phyloP scores from a whole-genome alignment of 2,329 filamentous ascomycete genomes.

The Zopfia rhizophila region DNA sequence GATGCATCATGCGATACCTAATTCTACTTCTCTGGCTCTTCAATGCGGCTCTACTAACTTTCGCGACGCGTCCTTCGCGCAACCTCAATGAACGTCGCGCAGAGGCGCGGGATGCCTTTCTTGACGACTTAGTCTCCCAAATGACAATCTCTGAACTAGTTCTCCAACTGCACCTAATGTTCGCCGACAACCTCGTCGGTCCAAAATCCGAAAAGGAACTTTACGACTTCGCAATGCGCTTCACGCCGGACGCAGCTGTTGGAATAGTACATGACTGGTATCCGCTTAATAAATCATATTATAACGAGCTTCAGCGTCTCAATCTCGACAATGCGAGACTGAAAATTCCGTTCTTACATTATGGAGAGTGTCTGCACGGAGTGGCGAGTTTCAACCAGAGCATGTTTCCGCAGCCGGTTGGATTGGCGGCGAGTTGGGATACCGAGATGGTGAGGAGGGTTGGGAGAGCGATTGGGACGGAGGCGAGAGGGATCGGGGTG shows the following conservation, averaged over 20 bases:
- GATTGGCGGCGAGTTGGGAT: conserved; percentile 56
- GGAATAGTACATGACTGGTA: conserved; percentile 59
- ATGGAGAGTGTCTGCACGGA: conserved; percentile 58
- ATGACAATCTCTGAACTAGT: conserved; percentile 36
- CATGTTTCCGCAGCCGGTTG: conserved; percentile 57
- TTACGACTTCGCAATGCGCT: conserved; percentile 52
- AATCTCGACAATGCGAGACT: conserved; percentile 52
- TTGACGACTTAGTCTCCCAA: conserved; percentile 24
- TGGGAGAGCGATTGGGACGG: conserved; percentile 55
- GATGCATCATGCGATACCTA: no score
- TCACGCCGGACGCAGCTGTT: conserved; percentile 52
- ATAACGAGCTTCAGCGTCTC: conserved; percentile 54
- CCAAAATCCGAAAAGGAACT: conserved; percentile 51
- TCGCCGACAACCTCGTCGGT: conserved; percentile 56
- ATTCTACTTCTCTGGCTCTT: no score
- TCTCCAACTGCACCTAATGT: conserved; percentile 59
- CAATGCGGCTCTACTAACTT: no score
- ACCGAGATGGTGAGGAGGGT: conserved; percentile 55
- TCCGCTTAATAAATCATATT: conserved; percentile 55
- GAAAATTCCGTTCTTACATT: conserved; percentile 56
- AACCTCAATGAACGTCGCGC: no score
- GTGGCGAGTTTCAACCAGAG: conserved; percentile 59
- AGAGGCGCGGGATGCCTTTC: conserved; percentile 25
- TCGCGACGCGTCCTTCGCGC: no score
- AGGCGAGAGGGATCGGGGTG: conserved; percentile 58